Evolutionary conservation across 768 basidiomycete genomes (phyloP).

Genomic region (Termitomyces sp.): DNA sequence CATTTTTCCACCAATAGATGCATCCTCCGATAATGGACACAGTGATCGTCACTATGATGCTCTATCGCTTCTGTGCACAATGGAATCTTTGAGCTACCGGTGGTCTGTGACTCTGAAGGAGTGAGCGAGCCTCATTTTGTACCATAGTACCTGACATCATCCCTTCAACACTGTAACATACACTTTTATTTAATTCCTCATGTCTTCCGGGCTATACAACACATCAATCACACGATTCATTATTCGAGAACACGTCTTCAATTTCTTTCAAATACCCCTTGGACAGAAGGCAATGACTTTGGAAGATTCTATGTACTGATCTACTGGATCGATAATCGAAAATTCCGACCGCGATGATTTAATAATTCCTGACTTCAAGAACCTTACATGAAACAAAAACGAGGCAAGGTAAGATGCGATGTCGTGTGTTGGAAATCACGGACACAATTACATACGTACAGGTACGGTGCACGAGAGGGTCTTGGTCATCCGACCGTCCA

Average conservation of each 20-base stretch:
- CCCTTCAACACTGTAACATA: slow-evolving; percentile 13
- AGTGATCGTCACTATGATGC: slow-evolving; percentile 80
- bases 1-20: slow-evolving; percentile 45
- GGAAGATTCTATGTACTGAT: background rate
- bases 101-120: background rate
- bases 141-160: background rate
- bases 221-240: background rate
- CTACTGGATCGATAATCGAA: slow-evolving; percentile 15
- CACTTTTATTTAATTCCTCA: slow-evolving; percentile 10
- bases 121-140: slow-evolving; percentile 1
- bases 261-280: background rate
- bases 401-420: slow-evolving; percentile 21
- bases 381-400: slow-evolving; percentile 28
- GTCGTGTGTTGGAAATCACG: slow-evolving; percentile 24
- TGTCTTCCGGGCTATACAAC: background rate
- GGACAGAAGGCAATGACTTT: background rate
- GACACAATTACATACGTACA: slow-evolving; percentile 33
- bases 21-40: slow-evolving; percentile 90
- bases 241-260: background rate
- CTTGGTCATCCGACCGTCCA: slow-evolving; percentile 31
- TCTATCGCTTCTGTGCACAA: slow-evolving; percentile 70
- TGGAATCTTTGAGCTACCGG: slow-evolving; percentile 37
- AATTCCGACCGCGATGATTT: slow-evolving; percentile 20
- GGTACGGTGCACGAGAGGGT: slow-evolving; percentile 22
- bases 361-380: slow-evolving; percentile 1